Percentiles rank a stretch among this genome's conserved stretches.
phyloP scores from a whole-genome alignment of 2,329 filamentous ascomycete genomes.

The Macroventuria anomochaeta region DNA sequence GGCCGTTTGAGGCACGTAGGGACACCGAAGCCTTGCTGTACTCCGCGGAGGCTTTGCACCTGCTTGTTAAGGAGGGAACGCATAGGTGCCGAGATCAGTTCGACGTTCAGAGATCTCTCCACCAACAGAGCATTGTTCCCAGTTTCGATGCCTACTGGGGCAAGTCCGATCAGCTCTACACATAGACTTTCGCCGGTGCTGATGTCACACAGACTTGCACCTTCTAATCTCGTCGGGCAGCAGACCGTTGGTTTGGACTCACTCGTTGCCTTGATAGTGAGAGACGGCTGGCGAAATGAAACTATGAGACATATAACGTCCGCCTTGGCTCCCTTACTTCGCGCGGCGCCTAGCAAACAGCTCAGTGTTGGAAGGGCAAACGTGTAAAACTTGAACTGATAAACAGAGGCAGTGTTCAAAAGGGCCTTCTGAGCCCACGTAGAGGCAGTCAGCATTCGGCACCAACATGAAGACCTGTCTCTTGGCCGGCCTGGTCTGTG shows the following conservation, averaged over 20 bases:
- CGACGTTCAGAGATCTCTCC: background rate
- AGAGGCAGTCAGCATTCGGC: background rate
- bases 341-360: conserved; percentile 2
- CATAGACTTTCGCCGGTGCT: background rate
- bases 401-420: background rate
- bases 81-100: conserved; percentile 5
- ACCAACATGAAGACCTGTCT: conserved; percentile 18
- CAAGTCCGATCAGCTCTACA: background rate
- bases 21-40: background rate
- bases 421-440: background rate
- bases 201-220: conserved; percentile 14
- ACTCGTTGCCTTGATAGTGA: conserved; percentile 3
- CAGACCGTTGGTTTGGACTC: conserved; percentile 3
- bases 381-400: background rate
- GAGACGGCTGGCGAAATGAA: conserved; percentile 5
- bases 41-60: conserved; percentile 6
- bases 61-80: conserved; percentile 12
- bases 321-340: conserved; percentile 13
- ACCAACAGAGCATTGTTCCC: conserved; percentile 5
- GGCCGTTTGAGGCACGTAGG: background rate
- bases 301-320: conserved; percentile 2
- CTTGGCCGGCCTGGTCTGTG: conserved; percentile 13
- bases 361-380: background rate
- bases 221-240: conserved; percentile 6
- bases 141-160: background rate